A percentile compares a stretch with the other conserved stretches of the same genome.
Conservation (phyloP, 2,329 filamentous ascomycete genomes). For the Pyrenophora seminiperda region DNA sequence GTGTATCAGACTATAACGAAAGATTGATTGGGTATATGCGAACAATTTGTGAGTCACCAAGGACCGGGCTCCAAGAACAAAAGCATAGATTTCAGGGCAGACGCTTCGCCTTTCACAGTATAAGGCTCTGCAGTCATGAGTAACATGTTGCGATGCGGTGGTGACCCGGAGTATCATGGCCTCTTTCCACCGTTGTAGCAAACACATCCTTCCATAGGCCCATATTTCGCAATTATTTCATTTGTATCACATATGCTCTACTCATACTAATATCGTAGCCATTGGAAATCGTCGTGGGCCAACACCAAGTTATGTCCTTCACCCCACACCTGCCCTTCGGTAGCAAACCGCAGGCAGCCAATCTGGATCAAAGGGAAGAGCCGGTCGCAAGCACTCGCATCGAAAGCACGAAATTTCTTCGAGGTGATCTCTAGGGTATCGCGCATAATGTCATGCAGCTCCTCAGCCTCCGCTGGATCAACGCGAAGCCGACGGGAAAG, state of each 20-base stretch:
- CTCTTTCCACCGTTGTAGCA: too few species aligned
- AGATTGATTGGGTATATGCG: too few species aligned
- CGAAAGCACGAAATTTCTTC: slow-evolving; percentile 33
- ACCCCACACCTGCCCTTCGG: slow-evolving; percentile 34
- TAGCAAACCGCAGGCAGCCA: slow-evolving; percentile 34
- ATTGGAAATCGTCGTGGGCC: slow-evolving; percentile 39
- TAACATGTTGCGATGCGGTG: too few species aligned
- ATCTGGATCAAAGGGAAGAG: slow-evolving; percentile 38
- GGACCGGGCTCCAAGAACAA: too few species aligned
- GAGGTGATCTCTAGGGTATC: slow-evolving; percentile 35
- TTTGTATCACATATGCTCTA: neutral
- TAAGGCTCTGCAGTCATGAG: too few species aligned
- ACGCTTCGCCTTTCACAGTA: too few species aligned
- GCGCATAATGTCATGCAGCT: slow-evolving; percentile 32
- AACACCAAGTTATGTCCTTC: slow-evolving; percentile 39
- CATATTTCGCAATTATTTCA: neutral
- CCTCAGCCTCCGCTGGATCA: slow-evolving; percentile 24
- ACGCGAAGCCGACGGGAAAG: slow-evolving; percentile 27
- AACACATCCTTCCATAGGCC: neutral
- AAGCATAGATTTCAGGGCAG: too few species aligned
- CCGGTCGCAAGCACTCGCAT: slow-evolving; percentile 29
- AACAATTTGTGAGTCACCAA: too few species aligned
- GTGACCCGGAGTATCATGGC: too few species aligned
- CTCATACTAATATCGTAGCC: slow-evolving; percentile 30
- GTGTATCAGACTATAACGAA: too few species aligned